Percentiles rank a stretch among this genome's conserved stretches.
Evolutionary conservation across 495 filamentous ascomycete species (phyloP).

Genomic region (Xylaria longipes): DNA sequence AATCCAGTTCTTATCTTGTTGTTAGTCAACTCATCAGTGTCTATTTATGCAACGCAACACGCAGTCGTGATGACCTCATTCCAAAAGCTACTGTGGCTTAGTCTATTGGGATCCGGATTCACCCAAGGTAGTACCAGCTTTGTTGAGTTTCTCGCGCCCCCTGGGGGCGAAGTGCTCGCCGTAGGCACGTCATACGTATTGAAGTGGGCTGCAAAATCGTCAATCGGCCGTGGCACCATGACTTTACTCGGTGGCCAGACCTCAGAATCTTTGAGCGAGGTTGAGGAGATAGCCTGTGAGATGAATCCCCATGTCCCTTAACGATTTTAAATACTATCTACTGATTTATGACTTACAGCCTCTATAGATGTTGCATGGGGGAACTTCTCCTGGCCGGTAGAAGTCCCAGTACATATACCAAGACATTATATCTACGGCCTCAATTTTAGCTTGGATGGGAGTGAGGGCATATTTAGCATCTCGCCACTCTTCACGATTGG

Average conservation of each 20-base stretch:
- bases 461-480: background rate
- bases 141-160: background rate
- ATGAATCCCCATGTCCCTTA: background rate
- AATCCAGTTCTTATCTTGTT: background rate
- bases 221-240: background rate
- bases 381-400: conserved; percentile 6
- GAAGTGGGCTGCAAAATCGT: background rate
- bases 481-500: background rate
- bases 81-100: background rate
- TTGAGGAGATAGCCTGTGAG: background rate
- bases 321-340: background rate
- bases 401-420: background rate
- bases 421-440: background rate
- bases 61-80: background rate
- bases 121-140: background rate
- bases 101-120: background rate
- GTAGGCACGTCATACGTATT: background rate
- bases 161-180: background rate
- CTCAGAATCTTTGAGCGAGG: background rate
- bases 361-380: background rate
- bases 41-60: background rate
- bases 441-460: background rate
- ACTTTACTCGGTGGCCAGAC: background rate
- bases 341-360: background rate
- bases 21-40: background rate